Conservation (phyloP, 805 yeast genomes). For the Kodamaea laetipori region DNA sequence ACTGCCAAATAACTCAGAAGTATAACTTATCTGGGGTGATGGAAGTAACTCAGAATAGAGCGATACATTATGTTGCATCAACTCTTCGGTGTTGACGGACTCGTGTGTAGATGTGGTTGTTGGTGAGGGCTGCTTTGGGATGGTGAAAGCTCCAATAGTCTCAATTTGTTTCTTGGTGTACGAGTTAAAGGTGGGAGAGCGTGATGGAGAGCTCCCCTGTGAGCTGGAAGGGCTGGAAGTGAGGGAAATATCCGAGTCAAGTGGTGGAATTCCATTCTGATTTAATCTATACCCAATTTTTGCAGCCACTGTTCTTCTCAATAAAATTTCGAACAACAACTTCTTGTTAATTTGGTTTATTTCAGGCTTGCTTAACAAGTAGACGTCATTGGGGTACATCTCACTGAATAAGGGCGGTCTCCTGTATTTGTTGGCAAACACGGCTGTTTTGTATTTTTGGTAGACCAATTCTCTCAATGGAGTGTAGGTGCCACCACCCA, state of each 20-base stretch:
- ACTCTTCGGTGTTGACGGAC: conserved; percentile 30
- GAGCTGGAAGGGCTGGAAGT: neutral
- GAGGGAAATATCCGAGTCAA: conserved; percentile 1
- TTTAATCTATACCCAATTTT: conserved; percentile 39
- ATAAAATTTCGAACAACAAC: conserved; percentile 37
- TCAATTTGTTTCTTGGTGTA: conserved; percentile 2
- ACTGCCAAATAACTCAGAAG: conserved; percentile 32
- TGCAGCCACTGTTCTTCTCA: conserved; percentile 46
- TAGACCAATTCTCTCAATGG: conserved; percentile 26
- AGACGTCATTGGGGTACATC: conserved; percentile 30
- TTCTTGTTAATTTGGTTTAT: conserved; percentile 31
- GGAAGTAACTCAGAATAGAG: conserved; percentile 37
- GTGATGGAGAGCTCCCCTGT: neutral
- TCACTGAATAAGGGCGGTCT: conserved; percentile 32
- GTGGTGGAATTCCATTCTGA: conserved; percentile 16
- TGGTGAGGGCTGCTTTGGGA: conserved; percentile 1
- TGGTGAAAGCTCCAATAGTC: neutral
- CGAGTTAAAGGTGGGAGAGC: neutral
- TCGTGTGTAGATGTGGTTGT: conserved; percentile 9
- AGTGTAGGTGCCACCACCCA: conserved; percentile 5
- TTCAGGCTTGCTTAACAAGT: conserved; percentile 26
- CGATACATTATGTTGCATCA: conserved; percentile 34
- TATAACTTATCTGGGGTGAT: conserved; percentile 40
- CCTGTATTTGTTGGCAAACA: conserved; percentile 23
- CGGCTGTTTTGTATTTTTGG: conserved; percentile 29